Evolutionary conservation across 345 rosid species (phyloP).

Genomic region (Barbarea vulgaris): DNA sequence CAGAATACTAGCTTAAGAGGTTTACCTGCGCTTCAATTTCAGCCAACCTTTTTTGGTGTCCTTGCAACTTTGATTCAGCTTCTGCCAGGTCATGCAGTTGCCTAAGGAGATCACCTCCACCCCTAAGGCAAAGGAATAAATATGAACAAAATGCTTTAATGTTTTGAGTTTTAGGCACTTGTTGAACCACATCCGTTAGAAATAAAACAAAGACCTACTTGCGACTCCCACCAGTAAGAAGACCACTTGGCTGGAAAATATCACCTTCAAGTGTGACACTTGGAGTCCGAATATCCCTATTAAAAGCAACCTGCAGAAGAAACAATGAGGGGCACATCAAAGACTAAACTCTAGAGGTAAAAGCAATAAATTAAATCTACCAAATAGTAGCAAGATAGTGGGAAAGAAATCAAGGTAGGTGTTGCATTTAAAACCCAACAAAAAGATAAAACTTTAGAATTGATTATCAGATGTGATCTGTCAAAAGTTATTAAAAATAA

Average conservation of each 20-base stretch:
- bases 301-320: slow-evolving; percentile 78
- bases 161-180: slow-evolving; percentile 4
- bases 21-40: slow-evolving; percentile 82
- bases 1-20: neutral
- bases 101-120: slow-evolving; percentile 85
- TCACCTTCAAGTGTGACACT: slow-evolving; percentile 98
- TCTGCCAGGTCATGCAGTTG: slow-evolving; percentile 83
- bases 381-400: slow-evolving; percentile 14
- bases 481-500: slow-evolving; percentile 12
- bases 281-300: slow-evolving; percentile 62
- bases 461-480: neutral
- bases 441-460: neutral
- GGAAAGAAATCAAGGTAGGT: neutral
- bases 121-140: slow-evolving; percentile 53
- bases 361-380: neutral
- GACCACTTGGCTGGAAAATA: slow-evolving; percentile 93
- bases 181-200: slow-evolving; percentile 1
- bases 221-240: slow-evolving; percentile 97
- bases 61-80: slow-evolving; percentile 69
- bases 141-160: slow-evolving; percentile 7
- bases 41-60: slow-evolving; percentile 68
- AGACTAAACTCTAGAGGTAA: slow-evolving; percentile 13
- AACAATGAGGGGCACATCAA: slow-evolving; percentile 15
- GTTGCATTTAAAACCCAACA: slow-evolving; percentile 14
- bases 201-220: slow-evolving; percentile 49